A percentile compares a stretch with the other conserved stretches of the same genome.
phyloP scores from a whole-genome alignment of 768 basidiomycete species.

The Suillus clintonianus region DNA sequence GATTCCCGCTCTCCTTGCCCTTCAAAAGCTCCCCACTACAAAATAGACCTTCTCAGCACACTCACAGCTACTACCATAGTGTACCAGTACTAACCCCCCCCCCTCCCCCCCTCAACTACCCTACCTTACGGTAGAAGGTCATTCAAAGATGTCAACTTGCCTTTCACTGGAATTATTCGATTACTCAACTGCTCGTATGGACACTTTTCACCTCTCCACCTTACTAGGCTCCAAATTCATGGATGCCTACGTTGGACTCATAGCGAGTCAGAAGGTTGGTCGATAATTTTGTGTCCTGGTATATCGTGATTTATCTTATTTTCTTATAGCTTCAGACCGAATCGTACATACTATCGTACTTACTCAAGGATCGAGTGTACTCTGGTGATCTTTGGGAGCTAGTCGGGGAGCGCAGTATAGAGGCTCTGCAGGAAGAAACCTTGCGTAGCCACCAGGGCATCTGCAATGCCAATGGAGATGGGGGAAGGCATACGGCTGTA shows the following conservation, averaged over 20 bases:
- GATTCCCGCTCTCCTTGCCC: too few species aligned
- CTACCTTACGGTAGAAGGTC: too few species aligned
- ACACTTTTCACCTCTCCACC: not conserved
- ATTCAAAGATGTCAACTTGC: not conserved
- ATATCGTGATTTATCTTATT: too few species aligned
- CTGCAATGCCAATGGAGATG: too few species aligned
- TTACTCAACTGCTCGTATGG: not conserved
- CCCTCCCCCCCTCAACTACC: too few species aligned
- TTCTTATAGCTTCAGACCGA: not conserved
- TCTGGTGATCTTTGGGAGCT: not conserved
- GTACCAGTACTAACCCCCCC: too few species aligned
- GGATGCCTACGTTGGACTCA: not conserved
- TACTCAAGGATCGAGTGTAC: not conserved
- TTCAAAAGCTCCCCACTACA: too few species aligned
- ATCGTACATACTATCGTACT: not conserved
- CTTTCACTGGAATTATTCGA: not conserved
- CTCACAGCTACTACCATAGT: too few species aligned
- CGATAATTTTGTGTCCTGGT: not conserved
- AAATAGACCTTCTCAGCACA: too few species aligned
- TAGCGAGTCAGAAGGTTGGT: not conserved
- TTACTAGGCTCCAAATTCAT: not conserved
- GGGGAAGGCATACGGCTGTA: too few species aligned
- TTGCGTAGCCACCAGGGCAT: not conserved
- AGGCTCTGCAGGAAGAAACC: not conserved
- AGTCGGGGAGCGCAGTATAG: not conserved